phyloP scores from a whole-genome alignment of 129 eudicot genomes.

The Flaveria brownii region DNA sequence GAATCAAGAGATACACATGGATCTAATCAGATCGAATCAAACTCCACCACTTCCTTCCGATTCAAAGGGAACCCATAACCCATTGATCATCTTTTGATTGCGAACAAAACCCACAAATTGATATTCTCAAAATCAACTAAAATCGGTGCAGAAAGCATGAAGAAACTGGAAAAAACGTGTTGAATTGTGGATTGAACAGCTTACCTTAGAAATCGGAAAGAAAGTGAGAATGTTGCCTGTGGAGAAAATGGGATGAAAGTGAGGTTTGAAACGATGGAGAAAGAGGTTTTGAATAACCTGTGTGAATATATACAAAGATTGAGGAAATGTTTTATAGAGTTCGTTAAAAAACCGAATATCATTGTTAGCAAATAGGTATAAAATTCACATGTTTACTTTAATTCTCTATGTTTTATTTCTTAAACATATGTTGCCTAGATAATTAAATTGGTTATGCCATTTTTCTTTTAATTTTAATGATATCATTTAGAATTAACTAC shows the following conservation, averaged over 20 bases:
- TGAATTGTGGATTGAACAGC: background rate
- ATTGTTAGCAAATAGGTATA: no score
- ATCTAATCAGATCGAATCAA: constrained; percentile 34
- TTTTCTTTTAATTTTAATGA: no score
- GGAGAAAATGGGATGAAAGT: background rate
- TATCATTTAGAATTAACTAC: no score
- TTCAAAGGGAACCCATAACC: background rate
- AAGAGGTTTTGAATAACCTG: constrained; percentile 25
- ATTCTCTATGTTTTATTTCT: no score
- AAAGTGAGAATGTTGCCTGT: background rate
- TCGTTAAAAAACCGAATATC: background rate
- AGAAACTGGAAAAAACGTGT: constrained; percentile 8
- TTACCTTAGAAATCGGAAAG: background rate
- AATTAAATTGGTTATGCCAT: no score
- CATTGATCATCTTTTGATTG: background rate
- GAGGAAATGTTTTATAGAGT: background rate
- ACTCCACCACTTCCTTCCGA: background rate
- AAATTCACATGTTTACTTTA: no score
- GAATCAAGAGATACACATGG: constrained; percentile 13
- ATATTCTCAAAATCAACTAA: background rate
- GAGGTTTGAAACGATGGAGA: constrained; percentile 33
- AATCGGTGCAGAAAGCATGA: background rate
- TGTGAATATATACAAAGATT: constrained; percentile 17
- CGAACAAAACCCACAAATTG: background rate
- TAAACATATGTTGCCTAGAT: no score